phyloP scores from a whole-genome alignment of 2,329 filamentous ascomycete species.

The Blastomyces emzantsi region DNA sequence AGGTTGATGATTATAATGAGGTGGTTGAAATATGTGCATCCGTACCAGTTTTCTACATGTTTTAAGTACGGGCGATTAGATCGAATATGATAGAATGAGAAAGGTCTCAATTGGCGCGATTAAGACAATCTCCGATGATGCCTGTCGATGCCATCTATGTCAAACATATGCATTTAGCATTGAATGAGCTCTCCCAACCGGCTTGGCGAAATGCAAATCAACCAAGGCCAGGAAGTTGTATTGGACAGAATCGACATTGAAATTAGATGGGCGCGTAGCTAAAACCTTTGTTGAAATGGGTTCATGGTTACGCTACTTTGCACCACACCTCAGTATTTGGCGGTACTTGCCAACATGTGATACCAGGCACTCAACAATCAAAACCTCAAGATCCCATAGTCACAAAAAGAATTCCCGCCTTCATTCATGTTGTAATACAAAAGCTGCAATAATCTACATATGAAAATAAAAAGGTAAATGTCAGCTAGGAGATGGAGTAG shows the following conservation, averaged over 20 bases:
- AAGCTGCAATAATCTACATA: slow-evolving; percentile 5
- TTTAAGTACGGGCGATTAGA: background rate
- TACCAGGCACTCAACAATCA: background rate
- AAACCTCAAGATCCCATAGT: background rate
- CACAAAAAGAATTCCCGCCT: background rate
- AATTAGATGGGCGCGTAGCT: background rate
- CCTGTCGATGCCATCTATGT: background rate
- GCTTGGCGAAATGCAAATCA: background rate
- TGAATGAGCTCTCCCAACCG: background rate
- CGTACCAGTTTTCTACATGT: background rate
- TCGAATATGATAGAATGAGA: background rate
- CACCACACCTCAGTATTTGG: background rate
- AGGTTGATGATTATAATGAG: background rate
- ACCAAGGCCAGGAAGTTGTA: background rate
- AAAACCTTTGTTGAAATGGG: background rate
- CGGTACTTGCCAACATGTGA: background rate
- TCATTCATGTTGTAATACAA: slow-evolving; percentile 3
- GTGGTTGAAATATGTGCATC: background rate
- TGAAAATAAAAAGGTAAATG: slow-evolving; percentile 4
- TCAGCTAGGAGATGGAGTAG: slow-evolving; percentile 1
- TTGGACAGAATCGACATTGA: background rate
- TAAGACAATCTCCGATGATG: background rate
- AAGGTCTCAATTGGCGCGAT: background rate
- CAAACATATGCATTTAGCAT: background rate
- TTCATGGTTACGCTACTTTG: background rate